These are phyloP conservation scores for Ceriops tagal DNA, from an alignment of 345 rosid genomes.

Conservation along the genomic window DNA sequence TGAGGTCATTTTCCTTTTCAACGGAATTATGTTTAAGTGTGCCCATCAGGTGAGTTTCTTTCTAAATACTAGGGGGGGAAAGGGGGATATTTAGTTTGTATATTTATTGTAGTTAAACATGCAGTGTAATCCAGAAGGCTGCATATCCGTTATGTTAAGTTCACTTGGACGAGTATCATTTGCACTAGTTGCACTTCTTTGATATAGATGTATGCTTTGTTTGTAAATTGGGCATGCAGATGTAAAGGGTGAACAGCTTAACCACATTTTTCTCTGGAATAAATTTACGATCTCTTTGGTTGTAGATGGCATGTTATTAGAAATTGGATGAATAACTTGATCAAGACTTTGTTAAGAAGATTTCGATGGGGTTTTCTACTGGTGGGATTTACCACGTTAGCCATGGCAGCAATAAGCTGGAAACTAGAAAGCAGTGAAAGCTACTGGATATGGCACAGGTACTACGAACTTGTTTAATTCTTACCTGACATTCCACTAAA, in stretches of 20 bases:
- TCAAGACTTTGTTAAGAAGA: conserved; percentile 53
- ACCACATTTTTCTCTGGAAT: background rate
- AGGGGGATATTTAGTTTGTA: background rate
- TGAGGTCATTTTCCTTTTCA: conserved; percentile 52
- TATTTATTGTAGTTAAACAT: background rate
- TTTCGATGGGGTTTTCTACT: conserved; percentile 69
- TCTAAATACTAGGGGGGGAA: background rate
- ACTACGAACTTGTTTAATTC: background rate
- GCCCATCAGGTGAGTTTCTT: conserved; percentile 43
- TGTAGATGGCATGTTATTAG: conserved; percentile 47
- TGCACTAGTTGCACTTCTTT: too few relatives aligned
- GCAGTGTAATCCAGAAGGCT: background rate
- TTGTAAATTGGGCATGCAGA: background rate
- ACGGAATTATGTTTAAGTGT: conserved; percentile 41
- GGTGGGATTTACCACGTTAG: conserved; percentile 55
- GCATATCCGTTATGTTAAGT: too few relatives aligned
- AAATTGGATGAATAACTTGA: conserved; percentile 45
- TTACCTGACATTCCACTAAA: background rate
- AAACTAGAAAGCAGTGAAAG: conserved; percentile 69
- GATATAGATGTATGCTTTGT: background rate
- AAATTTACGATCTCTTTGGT: conserved; percentile 3
- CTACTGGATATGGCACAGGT: conserved; percentile 99
- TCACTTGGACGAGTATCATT: too few relatives aligned
- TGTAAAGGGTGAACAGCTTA: background rate
- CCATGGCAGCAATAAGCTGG: conserved; percentile 81